Evolutionary conservation across 164 flowering plant species (phyloP).

Genomic region (Magnolia officinalis): DNA sequence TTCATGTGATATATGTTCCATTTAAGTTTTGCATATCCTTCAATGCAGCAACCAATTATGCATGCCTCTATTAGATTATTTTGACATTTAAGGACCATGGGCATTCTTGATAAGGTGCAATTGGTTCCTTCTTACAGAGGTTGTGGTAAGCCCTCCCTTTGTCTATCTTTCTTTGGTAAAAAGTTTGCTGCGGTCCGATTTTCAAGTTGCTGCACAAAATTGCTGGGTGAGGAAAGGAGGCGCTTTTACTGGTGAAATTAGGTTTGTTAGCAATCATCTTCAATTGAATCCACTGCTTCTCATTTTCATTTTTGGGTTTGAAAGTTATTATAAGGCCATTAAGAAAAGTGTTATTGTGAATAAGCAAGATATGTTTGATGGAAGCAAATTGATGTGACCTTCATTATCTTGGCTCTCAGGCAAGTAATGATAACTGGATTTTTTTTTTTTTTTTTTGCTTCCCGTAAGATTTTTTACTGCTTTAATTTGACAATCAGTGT

Average conservation of each 20-base stretch:
- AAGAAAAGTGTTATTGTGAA: neutral
- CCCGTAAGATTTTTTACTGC: neutral
- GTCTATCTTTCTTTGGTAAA: slow-evolving; percentile 63
- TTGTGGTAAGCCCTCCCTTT: slow-evolving; percentile 82
- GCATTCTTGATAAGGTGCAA: slow-evolving; percentile 5
- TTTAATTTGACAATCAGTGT: too few species aligned
- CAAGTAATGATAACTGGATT: too few species aligned
- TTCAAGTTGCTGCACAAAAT: slow-evolving; percentile 82
- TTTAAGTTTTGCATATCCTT: neutral
- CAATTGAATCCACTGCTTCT: neutral
- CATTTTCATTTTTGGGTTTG: neutral
- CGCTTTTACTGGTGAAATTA: slow-evolving; percentile 82
- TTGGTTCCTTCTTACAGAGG: slow-evolving; percentile 50
- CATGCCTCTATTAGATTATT: neutral
- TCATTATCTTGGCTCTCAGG: too few species aligned
- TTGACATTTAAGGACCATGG: neutral
- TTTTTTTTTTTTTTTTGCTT: too few species aligned
- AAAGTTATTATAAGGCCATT: neutral
- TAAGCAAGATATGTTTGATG: too few species aligned
- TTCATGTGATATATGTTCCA: too few species aligned
- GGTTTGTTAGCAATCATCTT: slow-evolving; percentile 28
- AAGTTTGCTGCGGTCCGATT: slow-evolving; percentile 48
- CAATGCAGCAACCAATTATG: neutral
- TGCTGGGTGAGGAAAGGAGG: slow-evolving; percentile 91
- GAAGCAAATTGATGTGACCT: neutral